Evolutionary conservation across 148 eudicot genomes (phyloP).

Genomic region (Nyssa sinensis): DNA sequence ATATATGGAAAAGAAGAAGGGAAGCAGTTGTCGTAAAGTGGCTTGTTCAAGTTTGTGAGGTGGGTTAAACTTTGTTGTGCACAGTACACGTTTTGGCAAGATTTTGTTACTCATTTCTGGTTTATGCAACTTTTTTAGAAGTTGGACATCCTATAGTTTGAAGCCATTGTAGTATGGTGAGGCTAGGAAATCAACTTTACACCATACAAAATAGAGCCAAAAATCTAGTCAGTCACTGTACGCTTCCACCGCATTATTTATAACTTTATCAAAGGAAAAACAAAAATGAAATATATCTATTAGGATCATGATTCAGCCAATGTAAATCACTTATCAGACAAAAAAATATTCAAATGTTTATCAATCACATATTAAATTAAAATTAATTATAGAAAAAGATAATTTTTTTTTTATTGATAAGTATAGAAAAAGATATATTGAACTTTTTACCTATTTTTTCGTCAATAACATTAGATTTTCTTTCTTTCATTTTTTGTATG

Average conservation of each 20-base stretch:
- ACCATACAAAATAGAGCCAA: background rate
- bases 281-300: background rate
- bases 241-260: background rate
- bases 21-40: slow-evolving; percentile 23
- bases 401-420: too few relatives aligned
- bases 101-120: slow-evolving; percentile 1
- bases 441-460: background rate
- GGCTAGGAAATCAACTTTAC: background rate
- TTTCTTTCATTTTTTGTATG: too few relatives aligned
- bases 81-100: background rate
- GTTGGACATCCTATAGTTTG: background rate
- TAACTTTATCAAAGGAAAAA: background rate
- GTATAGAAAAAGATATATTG: background rate
- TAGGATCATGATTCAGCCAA: background rate
- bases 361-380: background rate
- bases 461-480: too few relatives aligned
- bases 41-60: slow-evolving; percentile 13
- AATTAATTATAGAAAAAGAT: background rate
- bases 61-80: slow-evolving; percentile 2
- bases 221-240: background rate
- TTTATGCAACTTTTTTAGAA: background rate
- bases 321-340: too few relatives aligned
- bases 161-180: background rate
- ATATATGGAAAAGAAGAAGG: slow-evolving; percentile 66
- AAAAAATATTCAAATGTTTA: too few relatives aligned